phyloP scores from a whole-genome alignment of 768 basidiomycete genomes.

The Boletus sp. region DNA sequence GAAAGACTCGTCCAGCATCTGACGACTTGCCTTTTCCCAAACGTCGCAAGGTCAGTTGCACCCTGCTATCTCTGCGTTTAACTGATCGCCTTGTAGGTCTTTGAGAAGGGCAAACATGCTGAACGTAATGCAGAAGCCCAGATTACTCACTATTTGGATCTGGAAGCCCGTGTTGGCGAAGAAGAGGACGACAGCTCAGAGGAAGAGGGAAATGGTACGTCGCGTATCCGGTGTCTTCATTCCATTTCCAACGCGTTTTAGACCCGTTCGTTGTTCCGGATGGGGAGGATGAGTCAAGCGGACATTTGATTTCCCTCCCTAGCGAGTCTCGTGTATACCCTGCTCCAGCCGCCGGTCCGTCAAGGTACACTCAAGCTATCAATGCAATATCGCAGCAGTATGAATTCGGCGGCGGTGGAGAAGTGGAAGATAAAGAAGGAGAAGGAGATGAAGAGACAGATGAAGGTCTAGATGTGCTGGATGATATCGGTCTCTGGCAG shows the following conservation, averaged over 20 bases:
- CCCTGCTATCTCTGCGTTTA: background rate
- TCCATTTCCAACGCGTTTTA: too few relatives aligned
- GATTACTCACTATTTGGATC: background rate
- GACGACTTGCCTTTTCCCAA: background rate
- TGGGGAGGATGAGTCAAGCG: background rate
- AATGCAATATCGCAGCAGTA: background rate
- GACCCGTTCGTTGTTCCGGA: background rate
- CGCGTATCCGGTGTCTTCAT: background rate
- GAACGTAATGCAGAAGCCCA: background rate
- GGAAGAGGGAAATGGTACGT: background rate
- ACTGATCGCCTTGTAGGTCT: background rate
- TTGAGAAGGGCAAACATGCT: background rate
- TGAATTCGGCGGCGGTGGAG: background rate
- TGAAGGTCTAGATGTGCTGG: background rate
- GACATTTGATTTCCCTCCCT: background rate
- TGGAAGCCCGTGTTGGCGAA: background rate
- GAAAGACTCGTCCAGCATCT: background rate
- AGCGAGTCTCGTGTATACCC: background rate
- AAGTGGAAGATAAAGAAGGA: background rate
- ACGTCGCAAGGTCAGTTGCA: background rate
- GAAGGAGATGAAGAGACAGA: background rate
- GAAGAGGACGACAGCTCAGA: background rate
- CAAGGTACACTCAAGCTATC: background rate
- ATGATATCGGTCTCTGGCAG: background rate
- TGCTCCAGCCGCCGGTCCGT: background rate